Percentiles rank a stretch among this genome's conserved stretches.
Evolutionary conservation across 208 protist genomes (phyloP).

Genomic region (Crithidia thermophila): DNA sequence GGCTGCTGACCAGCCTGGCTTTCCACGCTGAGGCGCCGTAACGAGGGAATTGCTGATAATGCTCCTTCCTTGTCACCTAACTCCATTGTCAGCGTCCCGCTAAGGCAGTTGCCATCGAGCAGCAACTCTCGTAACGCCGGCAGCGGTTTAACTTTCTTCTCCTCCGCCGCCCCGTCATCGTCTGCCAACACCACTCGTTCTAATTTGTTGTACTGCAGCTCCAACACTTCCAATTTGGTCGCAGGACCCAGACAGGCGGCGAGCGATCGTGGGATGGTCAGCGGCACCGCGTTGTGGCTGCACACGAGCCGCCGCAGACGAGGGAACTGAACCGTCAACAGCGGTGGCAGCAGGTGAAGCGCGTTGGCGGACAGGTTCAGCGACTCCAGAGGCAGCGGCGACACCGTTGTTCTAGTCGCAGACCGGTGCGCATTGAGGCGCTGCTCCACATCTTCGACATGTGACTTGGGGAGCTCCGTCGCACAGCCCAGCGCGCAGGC

Average conservation of each 20-base stretch:
- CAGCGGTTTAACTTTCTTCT: no score
- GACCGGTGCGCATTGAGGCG: background rate
- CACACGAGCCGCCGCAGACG: conserved; percentile 40
- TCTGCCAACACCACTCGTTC: conserved; percentile 27
- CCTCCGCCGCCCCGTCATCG: background rate
- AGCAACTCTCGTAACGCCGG: conserved; percentile 41
- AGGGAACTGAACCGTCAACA: conserved; percentile 32
- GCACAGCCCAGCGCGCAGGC: conserved; percentile 38
- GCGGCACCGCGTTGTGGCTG: conserved; percentile 24
- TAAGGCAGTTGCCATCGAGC: conserved; percentile 40
- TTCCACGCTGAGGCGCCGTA: conserved; percentile 33
- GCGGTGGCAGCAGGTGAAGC: conserved; percentile 32
- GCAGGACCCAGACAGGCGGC: conserved; percentile 25
- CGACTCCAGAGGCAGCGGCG: conserved; percentile 32
- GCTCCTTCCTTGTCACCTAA: background rate
- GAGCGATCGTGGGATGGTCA: conserved; percentile 28
- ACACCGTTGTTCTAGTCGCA: no score
- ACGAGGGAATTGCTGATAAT: conserved; percentile 14
- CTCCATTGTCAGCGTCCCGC: conserved; percentile 29
- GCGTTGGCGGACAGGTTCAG: conserved; percentile 44
- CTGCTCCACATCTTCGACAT: background rate
- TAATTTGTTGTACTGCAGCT: conserved; percentile 22
- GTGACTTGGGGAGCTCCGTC: background rate
- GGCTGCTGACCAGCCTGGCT: conserved; percentile 4
- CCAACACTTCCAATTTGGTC: conserved; percentile 19